A percentile compares a stretch with the other conserved stretches of the same genome.
Evolutionary conservation across 352 stramenopile genomes (phyloP).

Genomic region (Pythium dissimile): DNA sequence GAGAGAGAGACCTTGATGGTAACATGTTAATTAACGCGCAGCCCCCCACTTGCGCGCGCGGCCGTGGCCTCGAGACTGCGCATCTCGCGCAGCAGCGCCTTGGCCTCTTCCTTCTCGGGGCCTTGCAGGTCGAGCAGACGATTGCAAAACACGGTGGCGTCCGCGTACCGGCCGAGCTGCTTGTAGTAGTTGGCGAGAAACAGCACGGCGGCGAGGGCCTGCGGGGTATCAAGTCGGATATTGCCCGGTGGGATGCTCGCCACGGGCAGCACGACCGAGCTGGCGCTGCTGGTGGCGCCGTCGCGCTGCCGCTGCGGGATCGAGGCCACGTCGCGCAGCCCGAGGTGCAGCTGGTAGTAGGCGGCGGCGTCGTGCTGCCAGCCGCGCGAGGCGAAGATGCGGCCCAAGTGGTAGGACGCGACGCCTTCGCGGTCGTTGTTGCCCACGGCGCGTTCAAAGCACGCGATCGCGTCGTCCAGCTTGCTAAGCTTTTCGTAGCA

Average conservation of each 20-base stretch:
- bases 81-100: constrained; percentile 75
- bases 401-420: constrained; percentile 65
- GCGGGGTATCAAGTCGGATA: constrained; percentile 60
- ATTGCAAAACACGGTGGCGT: constrained; percentile 73
- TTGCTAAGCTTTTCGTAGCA: constrained; percentile 82
- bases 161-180: constrained; percentile 46
- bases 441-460: constrained; percentile 68
- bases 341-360: constrained; percentile 72
- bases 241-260: constrained; percentile 11
- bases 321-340: constrained; percentile 32
- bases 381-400: constrained; percentile 46
- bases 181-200: constrained; percentile 86
- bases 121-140: constrained; percentile 73
- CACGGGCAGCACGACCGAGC: constrained; percentile 4
- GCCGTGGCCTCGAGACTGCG: constrained; percentile 50
- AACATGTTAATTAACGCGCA: no score
- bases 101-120: constrained; percentile 81
- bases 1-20: no score
- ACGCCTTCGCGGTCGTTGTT: constrained; percentile 77
- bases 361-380: constrained; percentile 57
- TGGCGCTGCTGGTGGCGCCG: background rate
- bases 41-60: no score
- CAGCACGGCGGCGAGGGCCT: constrained; percentile 59
- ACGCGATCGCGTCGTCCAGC: constrained; percentile 62
- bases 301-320: background rate